Base-by-base conservation (phyloP, 495 filamentous ascomycete genomes). In the Xanthoparmelia taractica region DNA sequence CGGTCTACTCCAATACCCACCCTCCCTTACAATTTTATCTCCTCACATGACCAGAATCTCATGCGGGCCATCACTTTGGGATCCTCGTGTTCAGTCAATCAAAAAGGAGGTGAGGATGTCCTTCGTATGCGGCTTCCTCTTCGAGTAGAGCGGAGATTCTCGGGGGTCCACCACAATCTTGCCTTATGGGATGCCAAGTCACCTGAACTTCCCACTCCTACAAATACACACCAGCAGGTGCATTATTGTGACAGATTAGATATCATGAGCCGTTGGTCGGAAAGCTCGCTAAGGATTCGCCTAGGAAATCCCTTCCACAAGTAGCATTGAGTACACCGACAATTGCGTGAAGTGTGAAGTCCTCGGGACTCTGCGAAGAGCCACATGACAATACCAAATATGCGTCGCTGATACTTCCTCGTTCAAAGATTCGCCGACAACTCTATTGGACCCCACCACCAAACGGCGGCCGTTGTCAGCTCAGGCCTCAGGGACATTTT, bases 31-130 rank as follows among this genome's bases (percentile, higher is more conserved):
- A 34, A 37, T 64, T 66, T 69, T 47, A 38, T n/a, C 57, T 64
- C n/a, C 70, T 73, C 72, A 72, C 72, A 72, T 73, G 72, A 73
- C 64, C 63, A 60, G 40, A 50, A 63, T 33, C 45, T 68, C 36
- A 67, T 74, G 72, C 72, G 70, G 70, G 67, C 58, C 31, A 61
- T 59, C 48, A 27, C 45, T 60, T 64, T 57, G 36, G 48, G 52
- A 36, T 61, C 61, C 36, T 34, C 20, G 12, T 38, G 25, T 11
- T 64, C 62, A 40, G 31, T 40, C 20, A 17, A 54, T 54, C 50
- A 54, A 0, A 33, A 17, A 5, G 29, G 27, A 5, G 8, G 13
- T 20, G 8, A 33, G 10, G 8, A 20, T 33, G 50, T 34, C n/a
- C n/a, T 33, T 34, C 15, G 29, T 31, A 33, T 54, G 29, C 15